phyloP scores from a whole-genome alignment of 2,329 filamentous ascomycete species.

The Diaporthe caulivora region DNA sequence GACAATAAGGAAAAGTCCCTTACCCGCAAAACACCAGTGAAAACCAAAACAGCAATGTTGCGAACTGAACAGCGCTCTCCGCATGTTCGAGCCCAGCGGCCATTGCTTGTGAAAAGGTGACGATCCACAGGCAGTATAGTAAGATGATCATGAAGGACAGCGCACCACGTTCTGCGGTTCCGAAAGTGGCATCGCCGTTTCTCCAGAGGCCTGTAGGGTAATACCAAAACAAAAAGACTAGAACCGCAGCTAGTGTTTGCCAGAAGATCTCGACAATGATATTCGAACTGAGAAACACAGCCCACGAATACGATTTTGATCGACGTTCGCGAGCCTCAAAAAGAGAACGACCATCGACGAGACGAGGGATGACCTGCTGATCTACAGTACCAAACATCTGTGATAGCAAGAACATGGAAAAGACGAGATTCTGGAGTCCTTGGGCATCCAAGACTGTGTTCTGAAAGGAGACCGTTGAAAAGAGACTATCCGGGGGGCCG shows the following conservation, averaged over 20 bases:
- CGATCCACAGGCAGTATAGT: slow-evolving; percentile 73
- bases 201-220: slow-evolving; percentile 83
- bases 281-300: slow-evolving; percentile 83
- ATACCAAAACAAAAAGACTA: slow-evolving; percentile 87
- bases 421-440: slow-evolving; percentile 88
- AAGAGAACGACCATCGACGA: slow-evolving; percentile 80
- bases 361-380: slow-evolving; percentile 78
- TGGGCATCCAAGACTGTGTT: slow-evolving; percentile 78
- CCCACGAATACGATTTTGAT: slow-evolving; percentile 87
- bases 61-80: slow-evolving; percentile 9
- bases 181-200: slow-evolving; percentile 69
- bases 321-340: slow-evolving; percentile 90
- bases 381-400: slow-evolving; percentile 82
- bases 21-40: slow-evolving; percentile 19
- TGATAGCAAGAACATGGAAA: slow-evolving; percentile 80
- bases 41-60: slow-evolving; percentile 13
- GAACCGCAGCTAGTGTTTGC: slow-evolving; percentile 80
- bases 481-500: slow-evolving; percentile 73
- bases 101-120: slow-evolving; percentile 53
- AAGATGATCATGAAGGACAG: slow-evolving; percentile 74
- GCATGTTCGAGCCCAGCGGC: not conserved
- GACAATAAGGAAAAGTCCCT: not conserved
- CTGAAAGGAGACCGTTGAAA: slow-evolving; percentile 87
- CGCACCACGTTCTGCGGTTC: slow-evolving; percentile 57
- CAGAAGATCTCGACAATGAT: slow-evolving; percentile 88